phyloP scores from a whole-genome alignment of 2,329 filamentous ascomycete genomes.

The Ophiostoma piceae region DNA sequence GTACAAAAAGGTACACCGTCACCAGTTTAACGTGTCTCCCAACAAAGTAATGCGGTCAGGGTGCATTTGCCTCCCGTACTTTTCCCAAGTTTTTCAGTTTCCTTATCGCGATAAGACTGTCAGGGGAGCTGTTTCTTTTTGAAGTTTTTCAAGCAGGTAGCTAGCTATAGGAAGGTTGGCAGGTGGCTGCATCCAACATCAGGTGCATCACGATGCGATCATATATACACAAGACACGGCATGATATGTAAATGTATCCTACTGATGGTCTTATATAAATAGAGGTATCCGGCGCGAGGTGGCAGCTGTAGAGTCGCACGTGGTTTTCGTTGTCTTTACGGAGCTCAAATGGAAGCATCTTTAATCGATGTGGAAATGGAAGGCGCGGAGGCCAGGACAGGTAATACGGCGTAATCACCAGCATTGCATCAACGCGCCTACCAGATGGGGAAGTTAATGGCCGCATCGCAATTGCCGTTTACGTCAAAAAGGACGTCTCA shows the following conservation, averaged over 20 bases:
- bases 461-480: constrained; percentile 14
- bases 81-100: not conserved
- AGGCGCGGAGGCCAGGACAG: constrained; percentile 12
- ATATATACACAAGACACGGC: not conserved
- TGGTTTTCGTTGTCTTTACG: not conserved
- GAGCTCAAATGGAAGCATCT: not conserved
- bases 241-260: not conserved
- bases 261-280: not conserved
- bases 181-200: not conserved
- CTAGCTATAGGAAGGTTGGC: no score
- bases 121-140: constrained; percentile 6
- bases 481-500: not conserved
- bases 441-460: constrained; percentile 21
- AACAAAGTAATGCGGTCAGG: not conserved
- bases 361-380: constrained; percentile 1
- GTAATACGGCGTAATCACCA: constrained; percentile 23
- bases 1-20: not conserved
- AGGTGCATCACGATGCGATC: not conserved
- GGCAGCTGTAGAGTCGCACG: not conserved
- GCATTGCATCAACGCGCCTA: constrained; percentile 15
- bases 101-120: not conserved
- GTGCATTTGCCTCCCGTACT: not conserved
- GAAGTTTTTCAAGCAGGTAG: not conserved
- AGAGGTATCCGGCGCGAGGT: not conserved
- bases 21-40: not conserved